Evolutionary conservation across 2,329 filamentous ascomycete species (phyloP), one percentile per base, ranked within the genome.

Genomic region (Colletotrichum gigasporum): DNA sequence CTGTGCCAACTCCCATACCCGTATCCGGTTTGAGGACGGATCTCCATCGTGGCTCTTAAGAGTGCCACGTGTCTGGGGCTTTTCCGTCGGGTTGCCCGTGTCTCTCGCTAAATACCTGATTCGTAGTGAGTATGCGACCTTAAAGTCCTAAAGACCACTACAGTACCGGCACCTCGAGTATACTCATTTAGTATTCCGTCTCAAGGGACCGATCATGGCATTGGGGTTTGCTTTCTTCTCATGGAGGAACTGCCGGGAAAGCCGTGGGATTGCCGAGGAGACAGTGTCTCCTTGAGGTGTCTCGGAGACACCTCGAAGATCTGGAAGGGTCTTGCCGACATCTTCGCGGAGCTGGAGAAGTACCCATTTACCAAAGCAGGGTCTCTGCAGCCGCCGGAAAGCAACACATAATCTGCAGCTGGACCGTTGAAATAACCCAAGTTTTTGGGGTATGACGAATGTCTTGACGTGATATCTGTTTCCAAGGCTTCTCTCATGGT

Each of bases 71-170:
- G 68, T 69, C 32, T 10, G 67, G 11, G 47, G 67, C 37, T 68
- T 63, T 34, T 65, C 57, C 26, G 65, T 69, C 42, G 63, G 67
- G 10, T 65, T 71, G 7, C 52, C 61, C 2, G 59, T 54, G 16
- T 45, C 37, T 30, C 66, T 73, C 7, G 68, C 67, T 3, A 71
- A 72, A 4, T 72, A 71, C 48, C 45, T 73, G n/a, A 66, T 75
- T 5, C 47, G 51, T 26, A 75, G 73, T 69, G 73, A 76, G 60
- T 75, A 70, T 26, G 71, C 71, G 1, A 74, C 74, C 1, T 66
- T 76, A 16, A 74, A 73, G 45, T 72, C 47, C 66, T 76, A 4
- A 70, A 72, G 45, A 66, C 57, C 3, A 69, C 70, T 4, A 34
- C 53, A 0, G 67, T 74, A 3, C 72, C 72, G 3, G 68, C 72